These are phyloP conservation scores for Chlamydomonas reinhardtii DNA, from an alignment of 163 green algal genomes.

Conservation along the genomic window DNA sequence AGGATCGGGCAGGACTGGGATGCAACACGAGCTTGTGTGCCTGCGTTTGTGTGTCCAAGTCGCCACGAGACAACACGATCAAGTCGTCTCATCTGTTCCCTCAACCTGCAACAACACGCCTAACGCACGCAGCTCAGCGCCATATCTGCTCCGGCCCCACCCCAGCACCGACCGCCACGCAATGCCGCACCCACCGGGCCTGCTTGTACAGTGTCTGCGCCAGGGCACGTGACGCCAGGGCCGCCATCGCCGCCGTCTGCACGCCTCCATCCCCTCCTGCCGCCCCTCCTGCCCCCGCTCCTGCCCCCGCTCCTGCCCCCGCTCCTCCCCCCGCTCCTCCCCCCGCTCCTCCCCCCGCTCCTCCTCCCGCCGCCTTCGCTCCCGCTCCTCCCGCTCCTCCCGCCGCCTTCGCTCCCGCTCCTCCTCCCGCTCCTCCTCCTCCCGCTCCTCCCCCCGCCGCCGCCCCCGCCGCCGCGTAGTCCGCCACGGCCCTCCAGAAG, in stretches of 20 bases:
- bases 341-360: not conserved
- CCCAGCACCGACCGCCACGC: too few species aligned
- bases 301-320: not conserved
- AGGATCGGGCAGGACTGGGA: too few species aligned
- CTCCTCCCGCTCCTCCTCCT: too few species aligned
- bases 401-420: not conserved
- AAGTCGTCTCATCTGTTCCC: too few species aligned
- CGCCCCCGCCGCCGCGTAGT: not conserved
- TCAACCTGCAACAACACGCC: too few species aligned
- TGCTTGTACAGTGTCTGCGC: slow-evolving; percentile 36
- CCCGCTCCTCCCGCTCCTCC: not conserved
- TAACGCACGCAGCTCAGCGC: too few species aligned
- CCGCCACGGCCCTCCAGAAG: slow-evolving; percentile 42
- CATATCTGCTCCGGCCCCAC: too few species aligned
- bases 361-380: not conserved
- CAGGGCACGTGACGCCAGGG: slow-evolving; percentile 19
- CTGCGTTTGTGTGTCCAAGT: too few species aligned
- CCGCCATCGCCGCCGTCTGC: not conserved
- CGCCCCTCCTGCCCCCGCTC: not conserved
- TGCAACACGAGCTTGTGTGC: too few species aligned
- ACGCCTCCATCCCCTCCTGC: not conserved
- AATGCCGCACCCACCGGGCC: slow-evolving; percentile 12
- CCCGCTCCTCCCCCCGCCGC: too few species aligned
- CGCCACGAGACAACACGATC: too few species aligned
- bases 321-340: too few species aligned